Evolutionary conservation across 441 rosid species (phyloP).

Genomic region (Iberis amara): DNA sequence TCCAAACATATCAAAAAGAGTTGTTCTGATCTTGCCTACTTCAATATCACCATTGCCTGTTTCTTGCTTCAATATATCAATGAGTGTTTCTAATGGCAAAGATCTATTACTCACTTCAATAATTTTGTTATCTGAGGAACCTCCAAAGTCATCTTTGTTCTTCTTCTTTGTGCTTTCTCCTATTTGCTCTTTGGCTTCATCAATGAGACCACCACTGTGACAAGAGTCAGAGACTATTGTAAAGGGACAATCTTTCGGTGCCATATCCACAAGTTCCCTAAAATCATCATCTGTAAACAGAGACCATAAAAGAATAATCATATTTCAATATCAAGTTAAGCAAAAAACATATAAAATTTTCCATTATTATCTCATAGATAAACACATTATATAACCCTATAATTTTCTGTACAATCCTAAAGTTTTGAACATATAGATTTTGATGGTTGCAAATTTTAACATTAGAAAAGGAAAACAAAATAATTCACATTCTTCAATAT

Average conservation of each 20-base stretch:
- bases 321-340: too few relatives aligned
- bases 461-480: too few relatives aligned
- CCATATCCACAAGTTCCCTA: slow-evolving; percentile 69
- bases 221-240: slow-evolving; percentile 86
- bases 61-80: slow-evolving; percentile 68
- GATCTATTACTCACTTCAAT: slow-evolving; percentile 49
- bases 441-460: too few relatives aligned
- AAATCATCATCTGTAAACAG: slow-evolving; percentile 62
- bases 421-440: too few relatives aligned
- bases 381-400: too few relatives aligned
- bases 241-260: slow-evolving; percentile 52
- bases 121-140: slow-evolving; percentile 35
- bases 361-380: too few relatives aligned
- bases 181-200: slow-evolving; percentile 84
- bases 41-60: slow-evolving; percentile 79
- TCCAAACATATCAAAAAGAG: slow-evolving; percentile 69
- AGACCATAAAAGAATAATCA: too few relatives aligned
- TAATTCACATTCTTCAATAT: too few relatives aligned
- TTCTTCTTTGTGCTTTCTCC: slow-evolving; percentile 68
- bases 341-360: too few relatives aligned
- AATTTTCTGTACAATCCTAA: too few relatives aligned
- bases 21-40: slow-evolving; percentile 69
- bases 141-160: too few relatives aligned
- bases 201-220: slow-evolving; percentile 91
- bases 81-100: slow-evolving; percentile 61